phyloP scores from a whole-genome alignment of 225 moss, liverwort and hornwort genomes.

The Pseudoscleropodium purum region DNA sequence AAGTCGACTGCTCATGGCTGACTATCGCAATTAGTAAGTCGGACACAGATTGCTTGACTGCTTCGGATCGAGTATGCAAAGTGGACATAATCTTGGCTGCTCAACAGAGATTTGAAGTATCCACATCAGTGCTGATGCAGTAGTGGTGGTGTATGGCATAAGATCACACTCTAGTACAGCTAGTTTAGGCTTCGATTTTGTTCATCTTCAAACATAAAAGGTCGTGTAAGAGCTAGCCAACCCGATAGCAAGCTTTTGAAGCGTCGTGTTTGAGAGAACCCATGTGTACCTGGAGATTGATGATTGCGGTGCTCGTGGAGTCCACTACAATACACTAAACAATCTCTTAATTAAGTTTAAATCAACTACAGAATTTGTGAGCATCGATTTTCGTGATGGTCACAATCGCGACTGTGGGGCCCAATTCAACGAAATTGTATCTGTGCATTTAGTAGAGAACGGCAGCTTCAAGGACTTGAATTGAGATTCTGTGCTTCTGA shows the following conservation, averaged over 20 bases:
- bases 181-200: not conserved
- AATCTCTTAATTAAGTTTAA: not conserved
- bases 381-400: not conserved
- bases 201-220: not conserved
- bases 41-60: too few relatives aligned
- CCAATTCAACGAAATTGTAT: conserved; percentile 2
- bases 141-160: not conserved
- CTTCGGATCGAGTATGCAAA: too few relatives aligned
- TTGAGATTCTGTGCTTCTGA: conserved; percentile 5
- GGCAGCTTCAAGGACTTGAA: not conserved
- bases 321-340: not conserved
- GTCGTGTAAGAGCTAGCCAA: not conserved
- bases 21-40: not conserved
- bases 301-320: conserved; percentile 1
- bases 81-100: not conserved
- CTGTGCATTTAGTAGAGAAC: conserved; percentile 19
- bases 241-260: not conserved
- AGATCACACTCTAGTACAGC: not conserved
- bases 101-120: not conserved
- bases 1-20: not conserved
- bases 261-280: not conserved
- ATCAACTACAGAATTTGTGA: not conserved
- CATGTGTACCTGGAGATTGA: not conserved
- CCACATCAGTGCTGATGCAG: not conserved
- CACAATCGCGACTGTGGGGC: conserved; percentile 3